Base-by-base conservation (phyloP, 2,329 filamentous ascomycete genomes). In the Aspergillus eucalypticola region DNA sequence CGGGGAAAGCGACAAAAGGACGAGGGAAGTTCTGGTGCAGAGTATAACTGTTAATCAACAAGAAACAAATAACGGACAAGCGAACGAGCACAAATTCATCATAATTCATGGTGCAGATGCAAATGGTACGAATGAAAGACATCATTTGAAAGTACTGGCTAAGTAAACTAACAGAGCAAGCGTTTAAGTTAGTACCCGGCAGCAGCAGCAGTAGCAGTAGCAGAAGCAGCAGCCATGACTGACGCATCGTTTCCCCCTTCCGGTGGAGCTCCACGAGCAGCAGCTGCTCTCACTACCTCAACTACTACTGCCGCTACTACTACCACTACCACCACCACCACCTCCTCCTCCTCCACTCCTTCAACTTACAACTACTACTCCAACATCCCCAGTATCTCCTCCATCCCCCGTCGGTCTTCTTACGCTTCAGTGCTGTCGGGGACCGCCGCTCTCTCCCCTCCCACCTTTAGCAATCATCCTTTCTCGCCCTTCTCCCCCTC, bases 341-440 rank as follows among this genome's bases (percentile, higher is more conserved):
- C 23, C 64, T 66, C 71, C 63, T 39, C 58, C 17, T 32, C 59
- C 71, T 65, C 19, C 23, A 62, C 71, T 67, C 68, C 72, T 64
- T 69, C 72, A 69, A 65, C 29, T 19, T 63, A 71, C 67, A 68
- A 72, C 64, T 69, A 71, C 54, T 74, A 73, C 67, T 66, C 73
- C 42, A 63, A 63, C 53, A 64, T 71, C 56, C 61, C 61, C 27
- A 73, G 71, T 65, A 70, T 76, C 66, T 73, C 77, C 57, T 75
- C 77, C 50, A 71, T 75, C 64, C 78, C 77, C 67, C 81, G 84
- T 71, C 79, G 84, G 65, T 83, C 83, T 44, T 88, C 86, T 54
- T 87, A 87, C 76, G 85, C 86, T 67, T 86, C 85, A 25, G 84
- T 87, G 60, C 81, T 84, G 59, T 83, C 84, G 56, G 84, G 84